phyloP scores from a whole-genome alignment of 352 stramenopile genomes.

The Aphanomyces stellatus region DNA sequence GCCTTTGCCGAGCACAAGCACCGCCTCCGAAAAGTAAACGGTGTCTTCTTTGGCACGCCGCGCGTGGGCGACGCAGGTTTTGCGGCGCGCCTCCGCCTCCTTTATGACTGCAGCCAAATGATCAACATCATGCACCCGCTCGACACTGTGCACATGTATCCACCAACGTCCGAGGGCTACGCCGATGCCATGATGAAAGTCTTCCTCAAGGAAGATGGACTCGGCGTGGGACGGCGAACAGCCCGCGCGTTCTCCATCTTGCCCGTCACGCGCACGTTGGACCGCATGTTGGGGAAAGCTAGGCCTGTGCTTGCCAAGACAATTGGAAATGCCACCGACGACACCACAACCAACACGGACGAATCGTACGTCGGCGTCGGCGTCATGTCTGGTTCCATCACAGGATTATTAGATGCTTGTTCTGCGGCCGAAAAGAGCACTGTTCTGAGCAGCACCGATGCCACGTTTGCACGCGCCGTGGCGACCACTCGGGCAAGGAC shows the following conservation, averaged over 20 bases:
- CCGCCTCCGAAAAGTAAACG: slow-evolving; percentile 49
- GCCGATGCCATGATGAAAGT: slow-evolving; percentile 70
- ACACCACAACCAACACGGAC: slow-evolving; percentile 31
- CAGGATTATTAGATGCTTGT: slow-evolving; percentile 29
- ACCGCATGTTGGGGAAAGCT: slow-evolving; percentile 56
- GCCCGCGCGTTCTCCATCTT: slow-evolving; percentile 59
- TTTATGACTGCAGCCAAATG: slow-evolving; percentile 69
- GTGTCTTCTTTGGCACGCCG: slow-evolving; percentile 71
- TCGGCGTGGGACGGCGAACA: slow-evolving; percentile 53
- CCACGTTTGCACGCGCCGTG: slow-evolving; percentile 67
- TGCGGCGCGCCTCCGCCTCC: slow-evolving; percentile 49
- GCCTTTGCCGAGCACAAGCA: background rate
- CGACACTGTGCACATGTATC: slow-evolving; percentile 70
- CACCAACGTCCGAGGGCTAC: slow-evolving; percentile 67
- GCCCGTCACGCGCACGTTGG: slow-evolving; percentile 59
- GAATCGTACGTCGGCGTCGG: slow-evolving; percentile 25
- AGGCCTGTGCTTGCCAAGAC: too few relatives aligned
- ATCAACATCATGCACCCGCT: slow-evolving; percentile 77
- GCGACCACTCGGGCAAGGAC: slow-evolving; percentile 51
- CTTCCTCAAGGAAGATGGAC: slow-evolving; percentile 58
- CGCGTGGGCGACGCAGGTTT: slow-evolving; percentile 67
- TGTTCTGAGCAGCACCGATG: slow-evolving; percentile 60
- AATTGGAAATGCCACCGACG: too few relatives aligned
- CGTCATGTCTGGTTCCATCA: too few relatives aligned
- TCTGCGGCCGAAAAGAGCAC: slow-evolving; percentile 54